Evolutionary conservation across 192 early-diverging fungal species (phyloP), one percentile per base, ranked within the genome.

Genomic region (Kickxella alabastrina): DNA sequence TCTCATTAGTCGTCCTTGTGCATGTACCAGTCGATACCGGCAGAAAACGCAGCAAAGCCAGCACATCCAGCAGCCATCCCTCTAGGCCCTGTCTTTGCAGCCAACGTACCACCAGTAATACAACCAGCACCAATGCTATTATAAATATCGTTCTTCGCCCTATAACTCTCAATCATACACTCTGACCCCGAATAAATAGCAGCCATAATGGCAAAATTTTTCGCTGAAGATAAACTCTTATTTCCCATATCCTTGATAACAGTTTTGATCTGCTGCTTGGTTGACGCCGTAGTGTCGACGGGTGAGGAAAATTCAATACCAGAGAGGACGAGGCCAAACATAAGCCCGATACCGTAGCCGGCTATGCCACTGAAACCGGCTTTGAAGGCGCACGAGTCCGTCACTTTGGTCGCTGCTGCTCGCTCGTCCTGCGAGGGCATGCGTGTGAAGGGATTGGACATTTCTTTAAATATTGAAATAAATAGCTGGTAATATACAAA

Each of bases 101-200:
- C 88, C 49, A 97, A 62, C 14, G 85, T 76, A 8, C 87, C 93
- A 41, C 96, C 94, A 25, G 96, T 94, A 39, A 96, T 76, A 60
- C 94, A 97, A 18, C 96, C 96, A 21, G 92, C 89, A 17, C 82
- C 79, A 10, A 90, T 65, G 48, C 89, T 85, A 61, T 97, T 99
- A 68, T 89, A 91, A 18, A 93, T 73, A 59, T 99, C 96, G 68
- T 97, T 91, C 59, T 92, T 93, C 7, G 89, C 96, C 19, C 96
- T 85, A 59, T 94, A 97, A 80, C 85, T 82, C 79, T 99, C 96
- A 51, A 97, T 94, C 65, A 89, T 80, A 58, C 96, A 97, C 70
- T 99, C 96, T 3, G 91, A 85, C 5, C 89, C 87, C 22, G 93
- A 85, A 76, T 89, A 99, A 28, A 97, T 85, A 9, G 92, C 88